Conservation (phyloP, 1,139 yeast genomes). For the Scheffersomyces parashehatae region DNA sequence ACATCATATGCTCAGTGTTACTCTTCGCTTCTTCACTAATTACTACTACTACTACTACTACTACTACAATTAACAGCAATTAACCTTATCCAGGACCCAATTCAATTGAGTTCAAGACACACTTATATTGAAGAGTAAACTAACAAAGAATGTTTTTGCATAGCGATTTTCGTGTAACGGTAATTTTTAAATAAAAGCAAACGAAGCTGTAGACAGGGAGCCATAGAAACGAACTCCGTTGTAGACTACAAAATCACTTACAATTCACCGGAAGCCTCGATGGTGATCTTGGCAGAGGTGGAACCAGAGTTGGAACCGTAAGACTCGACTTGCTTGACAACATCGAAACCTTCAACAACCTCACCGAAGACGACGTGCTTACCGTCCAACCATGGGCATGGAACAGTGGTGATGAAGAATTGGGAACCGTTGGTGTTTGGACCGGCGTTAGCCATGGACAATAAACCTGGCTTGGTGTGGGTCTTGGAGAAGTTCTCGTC, state of each 20-base stretch:
- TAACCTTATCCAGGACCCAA: no score
- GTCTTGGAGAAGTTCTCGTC: conserved; percentile 90
- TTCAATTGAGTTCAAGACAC: no score
- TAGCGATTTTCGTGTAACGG: no score
- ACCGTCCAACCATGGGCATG: conserved; percentile 97
- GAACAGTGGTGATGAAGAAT: conserved; percentile 96
- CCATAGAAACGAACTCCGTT: no score
- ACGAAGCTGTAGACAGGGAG: no score
- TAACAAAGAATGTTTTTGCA: no score
- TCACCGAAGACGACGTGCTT: conserved; percentile 99
- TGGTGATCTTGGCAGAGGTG: conserved; percentile 73
- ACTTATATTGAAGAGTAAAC: no score
- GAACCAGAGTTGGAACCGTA: conserved; percentile 85
- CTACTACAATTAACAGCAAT: no score
- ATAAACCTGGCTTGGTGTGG: conserved; percentile 91
- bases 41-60: no score
- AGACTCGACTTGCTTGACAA: conserved; percentile 89
- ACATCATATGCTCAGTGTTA: no score
- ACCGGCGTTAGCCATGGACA: conserved; percentile 99
- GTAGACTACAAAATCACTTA: conserved; percentile 21
- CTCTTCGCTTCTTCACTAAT: no score
- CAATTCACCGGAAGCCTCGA: conserved; percentile 86
- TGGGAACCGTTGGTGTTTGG: conserved; percentile 99
- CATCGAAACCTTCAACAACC: conserved; percentile 85
- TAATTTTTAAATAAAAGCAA: no score